Evolutionary conservation across 257 asterid genomes (phyloP).

Genomic region (Leptodermis oblonga): DNA sequence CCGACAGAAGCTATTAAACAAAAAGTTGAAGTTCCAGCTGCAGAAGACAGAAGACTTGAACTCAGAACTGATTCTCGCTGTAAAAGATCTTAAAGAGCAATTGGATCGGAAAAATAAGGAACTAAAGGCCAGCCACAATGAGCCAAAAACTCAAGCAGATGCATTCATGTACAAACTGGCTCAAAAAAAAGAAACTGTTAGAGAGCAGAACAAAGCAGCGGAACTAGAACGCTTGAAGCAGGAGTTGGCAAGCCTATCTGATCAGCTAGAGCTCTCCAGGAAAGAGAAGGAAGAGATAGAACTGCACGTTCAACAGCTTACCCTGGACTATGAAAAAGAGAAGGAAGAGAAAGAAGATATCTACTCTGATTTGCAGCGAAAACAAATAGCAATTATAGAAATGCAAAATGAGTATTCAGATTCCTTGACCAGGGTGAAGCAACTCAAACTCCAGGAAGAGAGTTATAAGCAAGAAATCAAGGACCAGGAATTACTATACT

Average conservation of each 20-base stretch:
- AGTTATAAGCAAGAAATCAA: slow-evolving; percentile 20
- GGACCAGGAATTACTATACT: slow-evolving; percentile 18
- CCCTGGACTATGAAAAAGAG: slow-evolving; percentile 42
- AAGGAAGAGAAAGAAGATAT: slow-evolving; percentile 48
- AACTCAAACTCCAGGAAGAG: slow-evolving; percentile 24
- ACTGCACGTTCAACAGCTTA: slow-evolving; percentile 45
- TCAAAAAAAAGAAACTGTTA: slow-evolving; percentile 16
- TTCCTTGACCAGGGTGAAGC: slow-evolving; percentile 47
- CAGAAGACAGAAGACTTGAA: slow-evolving; percentile 87
- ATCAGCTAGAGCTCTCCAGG: slow-evolving; percentile 61
- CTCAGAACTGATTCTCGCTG: slow-evolving; percentile 74
- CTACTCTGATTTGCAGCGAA: slow-evolving; percentile 40
- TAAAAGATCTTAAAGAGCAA: slow-evolving; percentile 69
- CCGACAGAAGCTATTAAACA: slow-evolving; percentile 55
- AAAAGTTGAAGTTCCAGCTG: slow-evolving; percentile 48
- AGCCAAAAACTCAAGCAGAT: slow-evolving; percentile 33
- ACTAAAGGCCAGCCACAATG: slow-evolving; percentile 38
- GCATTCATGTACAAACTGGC: slow-evolving; percentile 23
- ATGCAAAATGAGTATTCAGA: slow-evolving; percentile 43
- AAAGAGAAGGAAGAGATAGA: slow-evolving; percentile 51
- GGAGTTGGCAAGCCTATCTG: slow-evolving; percentile 39
- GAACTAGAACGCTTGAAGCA: slow-evolving; percentile 51
- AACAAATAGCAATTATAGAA: slow-evolving; percentile 42
- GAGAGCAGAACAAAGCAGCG: slow-evolving; percentile 32
- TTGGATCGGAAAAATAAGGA: slow-evolving; percentile 67